Evolutionary conservation across 2,329 filamentous ascomycete genomes (phyloP), one percentile per base, ranked within the genome.

Genomic region (Meredithiella fracta): DNA sequence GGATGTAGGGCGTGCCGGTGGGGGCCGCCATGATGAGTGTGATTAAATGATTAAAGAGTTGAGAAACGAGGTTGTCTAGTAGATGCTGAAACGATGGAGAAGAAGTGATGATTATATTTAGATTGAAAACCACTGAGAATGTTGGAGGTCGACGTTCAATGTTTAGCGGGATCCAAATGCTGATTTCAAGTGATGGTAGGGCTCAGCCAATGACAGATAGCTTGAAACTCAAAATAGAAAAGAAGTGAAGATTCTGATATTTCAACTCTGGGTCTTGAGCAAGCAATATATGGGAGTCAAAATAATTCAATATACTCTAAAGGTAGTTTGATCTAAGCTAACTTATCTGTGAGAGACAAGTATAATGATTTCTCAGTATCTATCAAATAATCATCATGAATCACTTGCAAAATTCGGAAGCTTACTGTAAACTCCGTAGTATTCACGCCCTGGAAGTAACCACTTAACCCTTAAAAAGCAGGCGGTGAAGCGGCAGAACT

Each of bases 1-100:
- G 67, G 59, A 73, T 69, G 65, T 81, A 85, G 1, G 86, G 86
- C 23, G 75, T 72, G 68, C 56, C 71, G n/a, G 44, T 69, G 57
- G 72, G 17, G 23, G 44, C 8, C 17, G 53, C 20, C 59, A 53
- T 53, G 26, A 47, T 55, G 26, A 29, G 31, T 29, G 23, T 37
- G 44, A 47, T 23, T 53, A 22, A 22, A 22, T 22, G 4, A 38
- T 37, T 9, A n/a, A 54, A 23, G 15, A 38, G 14, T 9, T 20
- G 52, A 54, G 2, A 54, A n/a, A 47, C 14, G 17, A n/a, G 20
- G 20, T 44, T 17, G 22, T 22, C 23, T 11, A 14, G 22, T 23
- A 26, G 22, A 25, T 4, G 44, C 22, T 11, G 2, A 49, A n/a
- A 25, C 15, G 11, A 20, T 14, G 9, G 44, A 49, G 20, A 20